These are phyloP conservation scores for Abrus precatorius DNA, from an alignment of 306 rosid species.

Conservation along the genomic window DNA sequence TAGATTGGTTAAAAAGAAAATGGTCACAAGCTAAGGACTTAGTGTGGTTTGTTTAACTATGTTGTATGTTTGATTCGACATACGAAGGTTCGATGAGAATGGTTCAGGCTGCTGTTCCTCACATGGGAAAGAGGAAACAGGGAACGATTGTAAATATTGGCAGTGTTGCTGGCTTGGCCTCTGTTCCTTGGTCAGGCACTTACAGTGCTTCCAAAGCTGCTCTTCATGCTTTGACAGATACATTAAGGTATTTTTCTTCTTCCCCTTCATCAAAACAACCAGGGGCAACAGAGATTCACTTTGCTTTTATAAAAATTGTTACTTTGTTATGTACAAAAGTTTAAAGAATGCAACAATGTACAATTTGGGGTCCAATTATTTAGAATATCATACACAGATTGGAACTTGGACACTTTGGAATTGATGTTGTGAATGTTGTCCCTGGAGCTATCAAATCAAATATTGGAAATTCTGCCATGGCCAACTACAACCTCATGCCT, in stretches of 20 bases:
- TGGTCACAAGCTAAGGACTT: too few relatives aligned
- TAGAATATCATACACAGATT: conserved; percentile 44
- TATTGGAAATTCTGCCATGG: conserved; percentile 63
- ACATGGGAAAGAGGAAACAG: conserved; percentile 73
- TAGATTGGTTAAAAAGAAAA: too few relatives aligned
- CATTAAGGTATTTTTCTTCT: conserved; percentile 65
- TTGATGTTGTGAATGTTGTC: conserved; percentile 78
- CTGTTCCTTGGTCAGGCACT: conserved; percentile 84
- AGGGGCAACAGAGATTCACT: background rate
- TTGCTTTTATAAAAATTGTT: background rate
- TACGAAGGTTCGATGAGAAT: conserved; percentile 76
- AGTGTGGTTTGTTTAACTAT: background rate
- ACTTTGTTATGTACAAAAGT: background rate
- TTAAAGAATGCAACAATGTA: background rate
- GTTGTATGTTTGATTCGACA: conserved; percentile 3
- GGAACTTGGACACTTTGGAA: conserved; percentile 79
- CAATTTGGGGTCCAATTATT: background rate
- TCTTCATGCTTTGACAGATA: conserved; percentile 75
- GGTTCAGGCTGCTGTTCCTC: conserved; percentile 87
- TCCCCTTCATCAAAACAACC: conserved; percentile 5
- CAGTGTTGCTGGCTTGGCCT: conserved; percentile 69
- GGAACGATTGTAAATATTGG: conserved; percentile 88
- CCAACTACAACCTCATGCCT: conserved; percentile 68
- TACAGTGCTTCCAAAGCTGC: conserved; percentile 87
- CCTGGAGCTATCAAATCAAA: conserved; percentile 87